These are phyloP conservation scores for Pterocarpus macrocarpus DNA, from an alignment of 306 rosid genomes.

Conservation along the genomic window DNA sequence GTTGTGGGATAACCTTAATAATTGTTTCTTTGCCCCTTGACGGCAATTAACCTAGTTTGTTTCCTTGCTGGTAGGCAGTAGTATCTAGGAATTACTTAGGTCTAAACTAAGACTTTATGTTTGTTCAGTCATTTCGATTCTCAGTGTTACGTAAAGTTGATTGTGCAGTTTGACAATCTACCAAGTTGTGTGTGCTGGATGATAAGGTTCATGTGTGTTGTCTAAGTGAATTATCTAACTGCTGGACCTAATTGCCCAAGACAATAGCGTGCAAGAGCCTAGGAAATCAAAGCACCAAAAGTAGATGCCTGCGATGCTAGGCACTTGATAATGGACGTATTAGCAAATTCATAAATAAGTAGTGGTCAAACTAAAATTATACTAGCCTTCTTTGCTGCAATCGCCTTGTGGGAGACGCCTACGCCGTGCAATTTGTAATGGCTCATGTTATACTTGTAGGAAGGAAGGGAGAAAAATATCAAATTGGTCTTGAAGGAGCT, in stretches of 20 bases:
- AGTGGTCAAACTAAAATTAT: neutral
- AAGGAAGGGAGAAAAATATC: no score
- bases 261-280: neutral
- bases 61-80: slow-evolving; percentile 64
- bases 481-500: no score
- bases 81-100: slow-evolving; percentile 59
- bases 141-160: slow-evolving; percentile 54
- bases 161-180: slow-evolving; percentile 59
- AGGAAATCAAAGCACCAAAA: neutral
- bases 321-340: neutral
- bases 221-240: neutral
- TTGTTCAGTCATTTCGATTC: slow-evolving; percentile 49
- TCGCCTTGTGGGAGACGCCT: no score
- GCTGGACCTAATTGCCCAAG: neutral
- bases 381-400: neutral
- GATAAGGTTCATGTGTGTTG: neutral
- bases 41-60: slow-evolving; percentile 56
- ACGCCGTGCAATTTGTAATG: no score
- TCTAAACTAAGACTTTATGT: slow-evolving; percentile 46
- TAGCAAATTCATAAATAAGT: neutral
- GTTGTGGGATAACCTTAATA: slow-evolving; percentile 60
- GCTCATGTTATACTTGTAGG: no score
- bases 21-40: slow-evolving; percentile 39
- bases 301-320: neutral
- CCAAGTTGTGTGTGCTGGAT: slow-evolving; percentile 28